Percentiles rank a stretch among this genome's conserved stretches.
These are phyloP conservation scores for Calcarisporium arbuscula DNA, from an alignment of 2,329 filamentous ascomycete genomes.

Conservation along the genomic window DNA sequence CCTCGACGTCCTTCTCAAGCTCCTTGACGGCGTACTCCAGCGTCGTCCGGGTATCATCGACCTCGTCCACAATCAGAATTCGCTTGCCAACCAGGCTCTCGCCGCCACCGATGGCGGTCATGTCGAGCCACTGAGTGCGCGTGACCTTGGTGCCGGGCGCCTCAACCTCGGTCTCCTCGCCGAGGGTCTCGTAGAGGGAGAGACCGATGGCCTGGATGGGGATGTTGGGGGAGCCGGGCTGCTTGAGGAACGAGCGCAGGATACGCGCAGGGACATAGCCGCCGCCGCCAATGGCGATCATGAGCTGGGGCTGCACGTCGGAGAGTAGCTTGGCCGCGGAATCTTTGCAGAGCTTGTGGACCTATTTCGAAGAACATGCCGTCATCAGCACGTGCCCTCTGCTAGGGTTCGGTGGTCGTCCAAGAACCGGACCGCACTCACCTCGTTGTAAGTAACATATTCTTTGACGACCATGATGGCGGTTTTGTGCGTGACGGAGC, in stretches of 20 bases:
- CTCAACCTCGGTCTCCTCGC: conserved; percentile 52
- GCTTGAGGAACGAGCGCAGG: conserved; percentile 94
- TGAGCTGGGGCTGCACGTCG: conserved; percentile 86
- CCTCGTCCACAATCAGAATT: conserved; percentile 89
- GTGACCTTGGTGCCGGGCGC: conserved; percentile 87
- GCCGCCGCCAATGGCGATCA: conserved; percentile 96
- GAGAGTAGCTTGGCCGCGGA: conserved; percentile 75
- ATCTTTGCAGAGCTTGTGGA: conserved; percentile 94
- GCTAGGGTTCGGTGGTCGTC: neutral
- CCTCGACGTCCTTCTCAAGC: conserved; percentile 88
- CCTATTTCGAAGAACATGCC: conserved; percentile 43
- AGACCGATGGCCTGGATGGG: conserved; percentile 98
- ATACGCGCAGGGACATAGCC: conserved; percentile 97
- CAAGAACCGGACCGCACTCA: conserved; percentile 35
- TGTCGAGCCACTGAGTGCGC: conserved; percentile 95
- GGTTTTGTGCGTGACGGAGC: neutral
- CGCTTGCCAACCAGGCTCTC: conserved; percentile 85
- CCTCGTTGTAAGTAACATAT: conserved; percentile 90
- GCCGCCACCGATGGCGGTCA: conserved; percentile 77
- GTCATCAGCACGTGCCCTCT: conserved; percentile 9
- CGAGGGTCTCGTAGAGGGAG: conserved; percentile 87
- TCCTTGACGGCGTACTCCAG: conserved; percentile 91
- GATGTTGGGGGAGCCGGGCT: conserved; percentile 81
- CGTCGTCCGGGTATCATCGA: conserved; percentile 91
- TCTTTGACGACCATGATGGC: conserved; percentile 73